Percentiles rank a stretch among this genome's conserved stretches.
Evolutionary conservation across 2,329 filamentous ascomycete genomes (phyloP).

Genomic region (Biscogniauxia marginata): DNA sequence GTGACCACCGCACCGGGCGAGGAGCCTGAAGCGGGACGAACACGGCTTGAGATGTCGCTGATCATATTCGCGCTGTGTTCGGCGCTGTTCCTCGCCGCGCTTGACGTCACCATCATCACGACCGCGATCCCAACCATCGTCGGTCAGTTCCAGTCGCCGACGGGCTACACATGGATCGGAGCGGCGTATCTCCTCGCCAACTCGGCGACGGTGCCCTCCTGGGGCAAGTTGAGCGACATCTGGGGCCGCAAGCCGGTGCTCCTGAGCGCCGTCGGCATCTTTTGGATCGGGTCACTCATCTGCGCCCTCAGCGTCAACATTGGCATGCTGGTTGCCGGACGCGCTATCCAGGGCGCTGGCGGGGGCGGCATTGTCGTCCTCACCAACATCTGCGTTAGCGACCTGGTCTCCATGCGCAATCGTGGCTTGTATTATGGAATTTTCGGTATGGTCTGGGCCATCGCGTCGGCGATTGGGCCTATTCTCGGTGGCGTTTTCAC

Average conservation of each 20-base stretch:
- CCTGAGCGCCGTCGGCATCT: constrained; percentile 49
- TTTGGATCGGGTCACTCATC: constrained; percentile 54
- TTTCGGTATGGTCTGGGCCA: constrained; percentile 59
- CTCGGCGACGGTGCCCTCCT: constrained; percentile 65
- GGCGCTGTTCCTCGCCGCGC: constrained; percentile 51
- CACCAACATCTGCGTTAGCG: constrained; percentile 58
- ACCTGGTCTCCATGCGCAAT: constrained; percentile 52
- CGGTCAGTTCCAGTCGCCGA: constrained; percentile 60
- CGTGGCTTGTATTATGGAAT: constrained; percentile 53
- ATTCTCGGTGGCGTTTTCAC: constrained; percentile 70
- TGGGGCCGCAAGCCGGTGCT: constrained; percentile 58
- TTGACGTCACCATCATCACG: constrained; percentile 62
- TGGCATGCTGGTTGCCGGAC: constrained; percentile 52
- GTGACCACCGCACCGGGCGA: neutral
- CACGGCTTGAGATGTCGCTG: constrained; percentile 28
- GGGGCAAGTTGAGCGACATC: constrained; percentile 63
- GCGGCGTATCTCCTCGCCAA: constrained; percentile 71
- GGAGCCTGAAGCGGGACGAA: constrained; percentile 20
- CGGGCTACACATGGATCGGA: constrained; percentile 77
- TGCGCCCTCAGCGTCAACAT: constrained; percentile 51
- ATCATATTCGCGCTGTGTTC: constrained; percentile 34
- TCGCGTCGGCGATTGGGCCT: constrained; percentile 64
- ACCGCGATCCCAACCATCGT: constrained; percentile 67
- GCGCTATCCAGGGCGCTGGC: constrained; percentile 57
- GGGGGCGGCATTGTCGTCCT: constrained; percentile 59